phyloP scores from a whole-genome alignment of 192 early-diverging fungal genomes.

The Geranomyces variabilis region DNA sequence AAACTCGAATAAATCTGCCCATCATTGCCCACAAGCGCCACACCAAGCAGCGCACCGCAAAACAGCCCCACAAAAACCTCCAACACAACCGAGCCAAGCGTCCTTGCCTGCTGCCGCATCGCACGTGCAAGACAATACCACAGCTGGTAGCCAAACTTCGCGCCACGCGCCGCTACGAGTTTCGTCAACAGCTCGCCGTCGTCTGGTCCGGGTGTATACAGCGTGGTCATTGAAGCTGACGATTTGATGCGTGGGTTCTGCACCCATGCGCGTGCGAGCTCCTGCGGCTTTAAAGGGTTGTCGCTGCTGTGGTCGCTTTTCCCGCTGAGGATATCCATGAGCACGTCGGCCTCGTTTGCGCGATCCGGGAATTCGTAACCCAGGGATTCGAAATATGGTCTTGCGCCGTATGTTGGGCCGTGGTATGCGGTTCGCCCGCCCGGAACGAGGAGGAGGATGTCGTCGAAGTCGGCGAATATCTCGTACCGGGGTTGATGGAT shows the following conservation, averaged over 20 bases:
- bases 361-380: slow-evolving; percentile 36
- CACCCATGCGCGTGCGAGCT: slow-evolving; percentile 40
- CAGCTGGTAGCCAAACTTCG: slow-evolving; percentile 38
- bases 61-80: slow-evolving; percentile 50
- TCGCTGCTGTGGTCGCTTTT: slow-evolving; percentile 30
- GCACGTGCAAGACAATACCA: slow-evolving; percentile 40
- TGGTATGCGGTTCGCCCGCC: slow-evolving; percentile 69
- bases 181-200: slow-evolving; percentile 36
- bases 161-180: slow-evolving; percentile 40
- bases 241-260: not conserved
- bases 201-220: slow-evolving; percentile 11
- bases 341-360: slow-evolving; percentile 48
- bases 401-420: slow-evolving; percentile 56
- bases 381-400: slow-evolving; percentile 55
- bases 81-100: slow-evolving; percentile 30
- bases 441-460: slow-evolving; percentile 69
- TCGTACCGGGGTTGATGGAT: slow-evolving; percentile 70
- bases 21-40: slow-evolving; percentile 4
- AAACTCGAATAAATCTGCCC: too few relatives aligned
- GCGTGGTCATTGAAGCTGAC: not conserved
- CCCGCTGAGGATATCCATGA: slow-evolving; percentile 56
- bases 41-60: slow-evolving; percentile 49
- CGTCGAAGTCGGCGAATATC: slow-evolving; percentile 70
- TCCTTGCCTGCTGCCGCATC: slow-evolving; percentile 43
- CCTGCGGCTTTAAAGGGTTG: slow-evolving; percentile 26